Percentiles rank a stretch among this genome's conserved stretches.
Conservation (phyloP, 805 yeast genomes). For the Cephaloascus fragrans region DNA sequence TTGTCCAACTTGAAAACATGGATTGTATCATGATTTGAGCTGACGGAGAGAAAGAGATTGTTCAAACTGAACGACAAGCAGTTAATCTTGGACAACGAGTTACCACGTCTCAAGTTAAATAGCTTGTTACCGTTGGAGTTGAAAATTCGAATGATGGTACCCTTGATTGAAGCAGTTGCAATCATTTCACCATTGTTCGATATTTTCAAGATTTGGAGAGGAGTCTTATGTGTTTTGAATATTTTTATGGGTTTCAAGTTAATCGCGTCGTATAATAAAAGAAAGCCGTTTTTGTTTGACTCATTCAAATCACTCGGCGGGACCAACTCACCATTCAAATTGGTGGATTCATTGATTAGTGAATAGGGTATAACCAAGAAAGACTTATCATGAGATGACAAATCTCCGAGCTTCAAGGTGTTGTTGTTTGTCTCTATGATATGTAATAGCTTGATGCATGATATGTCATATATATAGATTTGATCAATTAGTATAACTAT, state of each 20-base stretch:
- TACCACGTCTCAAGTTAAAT: slow-evolving; percentile 28
- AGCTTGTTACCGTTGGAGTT: slow-evolving; percentile 10
- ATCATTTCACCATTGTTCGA: slow-evolving; percentile 16
- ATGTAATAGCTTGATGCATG: slow-evolving; percentile 71
- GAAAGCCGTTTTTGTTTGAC: slow-evolving; percentile 22
- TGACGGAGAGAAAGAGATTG: slow-evolving; percentile 24
- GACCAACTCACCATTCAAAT: slow-evolving; percentile 33
- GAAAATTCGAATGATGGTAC: slow-evolving; percentile 28
- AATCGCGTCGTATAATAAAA: slow-evolving; percentile 28
- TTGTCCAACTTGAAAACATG: slow-evolving; percentile 22
- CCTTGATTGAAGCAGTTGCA: slow-evolving; percentile 32
- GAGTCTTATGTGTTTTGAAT: slow-evolving; percentile 29
- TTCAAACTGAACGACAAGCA: slow-evolving; percentile 24
- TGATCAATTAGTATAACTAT: slow-evolving; percentile 74
- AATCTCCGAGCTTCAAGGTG: slow-evolving; percentile 8
- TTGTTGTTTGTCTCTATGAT: slow-evolving; percentile 18
- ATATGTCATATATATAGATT: slow-evolving; percentile 79
- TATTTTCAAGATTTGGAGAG: slow-evolving; percentile 20
- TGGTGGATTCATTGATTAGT: slow-evolving; percentile 14
- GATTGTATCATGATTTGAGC: slow-evolving; percentile 29
- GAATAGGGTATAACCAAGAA: slow-evolving; percentile 23
- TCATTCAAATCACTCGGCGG: slow-evolving; percentile 24
- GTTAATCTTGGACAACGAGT: slow-evolving; percentile 22
- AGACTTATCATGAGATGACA: slow-evolving; percentile 25
- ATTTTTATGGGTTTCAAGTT: slow-evolving; percentile 18